Evolutionary conservation across 495 filamentous ascomycete species (phyloP), one percentile per base, ranked within the genome.

Genomic region (Cenococcum geophilum): DNA sequence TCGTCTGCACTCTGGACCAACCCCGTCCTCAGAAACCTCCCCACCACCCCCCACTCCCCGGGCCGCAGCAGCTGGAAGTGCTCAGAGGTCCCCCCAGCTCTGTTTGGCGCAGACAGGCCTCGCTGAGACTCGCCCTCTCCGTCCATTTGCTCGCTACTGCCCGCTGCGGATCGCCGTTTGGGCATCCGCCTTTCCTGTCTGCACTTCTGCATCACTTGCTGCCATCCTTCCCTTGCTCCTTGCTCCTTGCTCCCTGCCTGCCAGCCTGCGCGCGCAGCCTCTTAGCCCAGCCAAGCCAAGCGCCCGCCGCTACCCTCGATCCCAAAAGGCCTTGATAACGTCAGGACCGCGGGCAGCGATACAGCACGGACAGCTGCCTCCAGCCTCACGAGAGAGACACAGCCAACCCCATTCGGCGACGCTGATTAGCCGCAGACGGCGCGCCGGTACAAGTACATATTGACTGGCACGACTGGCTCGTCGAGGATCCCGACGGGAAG

Each of bases 341-440:
- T 32, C 14, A 45, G 40, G 18, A 14, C 40, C 40, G 12, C 12
- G 40, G 14, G 18, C 40, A 45, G 18, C 40, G 40, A 14, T 45
- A 8, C 36, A 40, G 36, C 36, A 40, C 8, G 14, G 36, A 40
- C 36, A 14, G 14, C 36, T 6, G 14, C 36, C 36, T 40, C 36
- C 36, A 40, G 36, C 36, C 36, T 40, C 36, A 14, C 36, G 36
- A 40, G 6, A 6, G 36, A n/a, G n/a, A n/a, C 36, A 40, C 36
- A 40, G 6, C 36, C 8, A 40, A 40, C 36, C 36, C 36, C 36
- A 40, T 6, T 8, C 8, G 36, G 8, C 36, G 27, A 6, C 27
- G 27, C 27, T 32, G 27, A 32, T 57, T 57, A 51, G 59, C 59
- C 59, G 59, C 59, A 27, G 51, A 23, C 40, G 18, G 1, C 40